phyloP scores from a whole-genome alignment of 352 stramenopile genomes.

The Phytophthora tubulina region DNA sequence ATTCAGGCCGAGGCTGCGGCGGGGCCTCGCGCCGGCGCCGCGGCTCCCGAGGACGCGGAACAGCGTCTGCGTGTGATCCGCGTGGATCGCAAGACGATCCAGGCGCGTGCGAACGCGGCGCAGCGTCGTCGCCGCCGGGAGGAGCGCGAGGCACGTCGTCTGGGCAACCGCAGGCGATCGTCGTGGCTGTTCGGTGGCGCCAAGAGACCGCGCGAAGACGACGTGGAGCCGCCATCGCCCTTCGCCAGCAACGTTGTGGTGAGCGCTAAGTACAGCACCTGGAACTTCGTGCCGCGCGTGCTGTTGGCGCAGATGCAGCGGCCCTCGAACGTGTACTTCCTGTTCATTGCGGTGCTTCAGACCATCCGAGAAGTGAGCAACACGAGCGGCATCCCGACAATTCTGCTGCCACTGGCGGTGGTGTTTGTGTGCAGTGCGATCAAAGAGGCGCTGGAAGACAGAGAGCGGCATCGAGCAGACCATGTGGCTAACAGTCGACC shows the following conservation, averaged over 20 bases:
- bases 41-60: conserved; percentile 1
- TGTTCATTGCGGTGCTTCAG: conserved; percentile 88
- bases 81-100: conserved; percentile 50
- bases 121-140: conserved; percentile 33
- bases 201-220: conserved; percentile 23
- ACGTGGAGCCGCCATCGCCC: conserved; percentile 35
- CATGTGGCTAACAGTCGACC: conserved; percentile 72
- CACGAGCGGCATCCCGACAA: conserved; percentile 85
- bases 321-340: conserved; percentile 89
- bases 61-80: conserved; percentile 50
- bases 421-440: conserved; percentile 87
- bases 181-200: conserved; percentile 41
- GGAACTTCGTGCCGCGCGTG: conserved; percentile 81
- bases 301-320: conserved; percentile 77
- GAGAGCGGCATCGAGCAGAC: conserved; percentile 81
- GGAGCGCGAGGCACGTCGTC: conserved; percentile 30
- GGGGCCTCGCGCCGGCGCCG: conserved; percentile 13
- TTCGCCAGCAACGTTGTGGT: conserved; percentile 80
- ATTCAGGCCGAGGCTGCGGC: conserved; percentile 31
- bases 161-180: conserved; percentile 25
- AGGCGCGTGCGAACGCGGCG: conserved; percentile 32
- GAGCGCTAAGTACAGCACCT: conserved; percentile 85
- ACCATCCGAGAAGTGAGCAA: conserved; percentile 88
- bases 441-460: conserved; percentile 87
- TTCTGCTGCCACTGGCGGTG: conserved; percentile 74